Conservation (phyloP, 2,329 filamentous ascomycete species). For the Hymenoscyphus albidus region DNA sequence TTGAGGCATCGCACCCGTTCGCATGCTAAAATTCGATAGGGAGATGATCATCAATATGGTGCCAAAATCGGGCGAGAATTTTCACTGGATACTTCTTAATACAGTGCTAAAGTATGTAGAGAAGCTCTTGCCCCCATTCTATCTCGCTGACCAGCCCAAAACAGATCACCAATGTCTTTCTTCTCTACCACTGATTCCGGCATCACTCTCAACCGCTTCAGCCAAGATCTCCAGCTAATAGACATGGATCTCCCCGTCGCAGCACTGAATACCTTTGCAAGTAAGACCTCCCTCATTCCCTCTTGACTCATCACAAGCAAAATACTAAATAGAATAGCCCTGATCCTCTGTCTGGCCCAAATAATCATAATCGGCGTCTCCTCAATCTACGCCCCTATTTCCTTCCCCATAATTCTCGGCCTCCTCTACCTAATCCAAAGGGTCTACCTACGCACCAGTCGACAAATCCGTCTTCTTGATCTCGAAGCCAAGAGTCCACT, state of each 20-base stretch:
- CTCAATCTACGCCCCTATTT: constrained; percentile 23
- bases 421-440: constrained; percentile 35
- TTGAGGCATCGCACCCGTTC: not conserved
- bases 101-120: constrained; percentile 27
- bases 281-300: constrained; percentile 32
- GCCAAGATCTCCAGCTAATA: constrained; percentile 30
- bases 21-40: constrained; percentile 32
- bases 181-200: constrained; percentile 26
- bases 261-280: not conserved
- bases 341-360: constrained; percentile 14
- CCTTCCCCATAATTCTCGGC: constrained; percentile 25
- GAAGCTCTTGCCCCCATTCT: constrained; percentile 41
- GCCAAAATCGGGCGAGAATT: not conserved
- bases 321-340: constrained; percentile 19
- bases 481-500: constrained; percentile 44
- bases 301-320: not conserved
- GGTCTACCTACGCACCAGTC: constrained; percentile 46
- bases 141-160: constrained; percentile 39
- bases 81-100: constrained; percentile 12
- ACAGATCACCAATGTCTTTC: constrained; percentile 30
- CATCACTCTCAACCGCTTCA: constrained; percentile 25
- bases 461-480: constrained; percentile 48
- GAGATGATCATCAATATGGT: constrained; percentile 2
- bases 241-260: constrained; percentile 30
- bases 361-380: constrained; percentile 40